A percentile compares a stretch with the other conserved stretches of the same genome.
phyloP scores from a whole-genome alignment of 495 filamentous ascomycete genomes.

The Daldinia decipiens region DNA sequence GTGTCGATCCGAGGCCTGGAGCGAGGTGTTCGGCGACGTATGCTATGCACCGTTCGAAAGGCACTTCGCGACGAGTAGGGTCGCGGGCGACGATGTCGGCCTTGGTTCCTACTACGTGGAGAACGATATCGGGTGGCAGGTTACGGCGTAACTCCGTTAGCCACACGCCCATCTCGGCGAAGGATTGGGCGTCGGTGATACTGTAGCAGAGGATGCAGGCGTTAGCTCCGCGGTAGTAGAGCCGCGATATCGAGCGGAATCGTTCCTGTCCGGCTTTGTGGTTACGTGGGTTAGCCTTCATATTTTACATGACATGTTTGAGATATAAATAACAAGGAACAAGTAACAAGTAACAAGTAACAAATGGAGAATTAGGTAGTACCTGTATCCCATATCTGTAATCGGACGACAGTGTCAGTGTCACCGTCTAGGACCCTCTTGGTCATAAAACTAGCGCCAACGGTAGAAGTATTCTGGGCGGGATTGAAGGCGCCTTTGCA shows the following conservation, averaged over 20 bases:
- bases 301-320: no score
- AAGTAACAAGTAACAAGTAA: conserved; percentile 23
- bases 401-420: conserved; percentile 77
- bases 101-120: conserved; percentile 97
- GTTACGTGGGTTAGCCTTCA: conserved; percentile 19
- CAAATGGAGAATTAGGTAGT: conserved; percentile 20
- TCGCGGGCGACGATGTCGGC: conserved; percentile 87
- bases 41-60: conserved; percentile 92
- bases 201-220: conserved; percentile 93
- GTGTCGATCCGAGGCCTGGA: conserved; percentile 69
- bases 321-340: conserved; percentile 13
- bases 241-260: conserved; percentile 89
- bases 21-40: conserved; percentile 93
- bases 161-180: conserved; percentile 95
- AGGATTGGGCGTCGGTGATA: conserved; percentile 87
- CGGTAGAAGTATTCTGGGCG: conserved; percentile 77
- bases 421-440: conserved; percentile 90
- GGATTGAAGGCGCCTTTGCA: conserved; percentile 81
- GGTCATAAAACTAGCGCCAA: conserved; percentile 93
- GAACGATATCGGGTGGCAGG: conserved; percentile 76
- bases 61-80: conserved; percentile 78
- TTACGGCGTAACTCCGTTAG: conserved; percentile 80
- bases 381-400: conserved; percentile 92
- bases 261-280: conserved; percentile 85
- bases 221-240: conserved; percentile 96